Base-by-base conservation (phyloP, 1,284 basidiomycete species). In the Volvariella surrecta region DNA sequence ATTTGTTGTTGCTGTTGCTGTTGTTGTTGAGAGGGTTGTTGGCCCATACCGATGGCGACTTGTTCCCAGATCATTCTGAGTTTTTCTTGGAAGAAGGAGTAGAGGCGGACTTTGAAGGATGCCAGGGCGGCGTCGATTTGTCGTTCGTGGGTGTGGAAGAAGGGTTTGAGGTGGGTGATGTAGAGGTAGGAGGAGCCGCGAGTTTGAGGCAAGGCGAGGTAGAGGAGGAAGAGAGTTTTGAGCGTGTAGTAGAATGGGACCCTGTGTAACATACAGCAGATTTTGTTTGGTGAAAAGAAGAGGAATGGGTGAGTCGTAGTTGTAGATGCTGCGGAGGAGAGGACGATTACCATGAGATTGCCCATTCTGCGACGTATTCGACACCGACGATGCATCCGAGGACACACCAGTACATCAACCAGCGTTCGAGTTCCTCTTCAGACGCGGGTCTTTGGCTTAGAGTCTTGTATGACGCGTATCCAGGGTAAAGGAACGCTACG, bases 371-470 rank as follows among this genome's bases (percentile, higher is more conserved):
- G 34, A 84, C 67, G 52, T 82, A 82, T 58, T 91, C 89, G 15
- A 83, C 64, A 3, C 74, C 75, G 24, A 88, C 70, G 47, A 90
- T 74, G 55, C 79, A 81, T 0, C 85, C 89, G 9, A 91, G 74
- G 0, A 91, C 87, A 22, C 79, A 82, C 89, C 89, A 91, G 55
- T 90, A 92, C 87, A 89, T 91, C 41, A 90, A 68, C 88, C 89
- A 90, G 63, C 83, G 67, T 58, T 91, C 89, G 4, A 91, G 68
- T 21, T 88, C 83, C 37, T 72, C 78, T 53, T 89, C 82, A 3
- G 82, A 79, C 0, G 84, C 83, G 30, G 87, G 85, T 37, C 87
- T 71, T 55, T 84, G 82, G 38, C 82, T 83, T 28, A 90, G 71
- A 0, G 79, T 76, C 67, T 92, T 92, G 67, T 89, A 92, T 18